Evolutionary conservation across 2,329 filamentous ascomycete genomes (phyloP), one percentile per base, ranked within the genome.

Genomic region (Fusarium sp.): DNA sequence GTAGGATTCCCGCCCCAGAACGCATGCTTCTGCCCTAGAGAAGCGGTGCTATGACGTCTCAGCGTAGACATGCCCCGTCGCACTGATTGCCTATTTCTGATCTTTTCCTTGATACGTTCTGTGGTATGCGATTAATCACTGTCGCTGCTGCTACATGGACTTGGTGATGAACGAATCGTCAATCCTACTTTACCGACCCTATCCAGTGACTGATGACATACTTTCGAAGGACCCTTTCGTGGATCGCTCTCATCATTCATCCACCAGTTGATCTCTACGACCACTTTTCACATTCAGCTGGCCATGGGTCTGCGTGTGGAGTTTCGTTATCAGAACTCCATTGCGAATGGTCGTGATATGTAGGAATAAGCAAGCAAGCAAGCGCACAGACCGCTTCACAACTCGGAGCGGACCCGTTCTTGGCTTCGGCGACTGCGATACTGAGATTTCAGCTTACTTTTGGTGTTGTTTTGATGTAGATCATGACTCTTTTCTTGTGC

Each of bases 341-440:
- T 21, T 31, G 46, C 46, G 11, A 26, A 39, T 7, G 18, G 2
- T 0, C 2, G 1, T 31, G 9, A 11, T 26, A 5, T 12, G 18
- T 14, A 21, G 14, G 6, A 26, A 48, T 6, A 26, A 34, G 6
- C 7, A 55, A 37, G 6, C 7, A 55, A 37, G 7, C 1, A 48
- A 13, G 1, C 41, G 18, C 41, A 48, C 28, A 46, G 28, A 48
- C 52, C 28, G 19, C 28, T 16, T 4, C 3, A 16, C 1, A 10
- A 9, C 21, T 18, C 9, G 0, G 19, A 19, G 2, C 2, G 6
- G 13, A 4, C 9, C 14, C 16, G 1, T 23, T 13, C 3, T 10
- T 13, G 26, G 21, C 8, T 8, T 26, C 14, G 19, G 16, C 12
- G 4, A 14, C 39, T 44, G 8, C 5, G 39, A 19, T 3, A 10